Percentiles rank a stretch among this genome's conserved stretches.
Conservation (phyloP, 352 stramenopile species). For the Pythium coloratum region DNA sequence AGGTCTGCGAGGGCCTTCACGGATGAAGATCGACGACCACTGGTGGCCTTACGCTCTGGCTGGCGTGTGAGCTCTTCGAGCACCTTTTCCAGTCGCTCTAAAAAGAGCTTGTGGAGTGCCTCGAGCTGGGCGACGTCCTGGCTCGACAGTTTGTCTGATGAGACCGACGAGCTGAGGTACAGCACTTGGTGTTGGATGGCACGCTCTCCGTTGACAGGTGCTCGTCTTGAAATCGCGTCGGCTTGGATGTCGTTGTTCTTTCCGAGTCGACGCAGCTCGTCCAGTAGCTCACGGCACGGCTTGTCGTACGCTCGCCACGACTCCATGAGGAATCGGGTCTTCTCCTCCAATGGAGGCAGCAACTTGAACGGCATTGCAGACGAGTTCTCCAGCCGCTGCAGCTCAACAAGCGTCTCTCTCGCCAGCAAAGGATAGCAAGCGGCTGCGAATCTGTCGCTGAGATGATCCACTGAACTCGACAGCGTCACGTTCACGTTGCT, state of each 20-base stretch:
- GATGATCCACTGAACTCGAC: constrained; percentile 26
- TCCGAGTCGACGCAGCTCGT: constrained; percentile 52
- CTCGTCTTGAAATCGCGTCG: constrained; percentile 35
- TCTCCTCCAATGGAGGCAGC: constrained; percentile 35
- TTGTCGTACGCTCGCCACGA: constrained; percentile 62
- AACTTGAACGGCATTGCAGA: constrained; percentile 43
- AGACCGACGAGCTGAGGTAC: constrained; percentile 57
- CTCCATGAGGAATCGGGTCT: constrained; percentile 54
- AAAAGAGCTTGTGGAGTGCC: constrained; percentile 49
- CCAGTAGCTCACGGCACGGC: constrained; percentile 43
- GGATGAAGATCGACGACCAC: not conserved
- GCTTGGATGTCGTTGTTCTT: constrained; percentile 69
- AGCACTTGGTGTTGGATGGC: constrained; percentile 33
- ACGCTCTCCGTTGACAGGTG: constrained; percentile 19
- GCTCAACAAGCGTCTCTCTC: constrained; percentile 42
- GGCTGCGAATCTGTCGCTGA: constrained; percentile 65
- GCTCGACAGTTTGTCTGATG: constrained; percentile 44
- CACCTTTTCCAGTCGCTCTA: constrained; percentile 51
- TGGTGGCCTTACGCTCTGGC: constrained; percentile 9
- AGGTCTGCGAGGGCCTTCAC: constrained; percentile 19
- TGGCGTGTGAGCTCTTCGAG: constrained; percentile 32
- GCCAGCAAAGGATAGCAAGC: constrained; percentile 60
- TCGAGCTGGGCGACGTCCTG: constrained; percentile 73
- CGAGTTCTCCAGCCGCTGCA: constrained; percentile 41
- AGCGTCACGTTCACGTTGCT: not conserved